Conservation (phyloP, 2,329 filamentous ascomycete species). For the Monosporascus sp. region DNA sequence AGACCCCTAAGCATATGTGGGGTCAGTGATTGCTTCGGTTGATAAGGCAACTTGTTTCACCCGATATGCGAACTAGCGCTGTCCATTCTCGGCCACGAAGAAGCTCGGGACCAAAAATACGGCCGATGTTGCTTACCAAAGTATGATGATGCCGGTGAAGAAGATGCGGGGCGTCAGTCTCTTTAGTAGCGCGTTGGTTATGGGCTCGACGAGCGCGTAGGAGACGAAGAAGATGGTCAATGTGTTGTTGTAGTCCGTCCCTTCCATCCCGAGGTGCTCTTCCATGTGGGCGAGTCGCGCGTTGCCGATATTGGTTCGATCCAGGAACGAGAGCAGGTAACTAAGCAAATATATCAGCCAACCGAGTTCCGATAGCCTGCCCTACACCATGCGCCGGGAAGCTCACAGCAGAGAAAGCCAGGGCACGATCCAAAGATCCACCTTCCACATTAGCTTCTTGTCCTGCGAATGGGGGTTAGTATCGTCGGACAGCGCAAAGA, state of each 20-base stretch:
- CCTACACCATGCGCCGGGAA: not conserved
- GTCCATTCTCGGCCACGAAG: no score
- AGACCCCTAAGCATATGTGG: not conserved
- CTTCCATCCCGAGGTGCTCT: not conserved
- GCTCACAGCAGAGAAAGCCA: not conserved
- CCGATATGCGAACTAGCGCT: no score
- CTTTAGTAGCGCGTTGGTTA: slow-evolving; percentile 80
- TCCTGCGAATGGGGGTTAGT: not conserved
- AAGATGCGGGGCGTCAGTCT: slow-evolving; percentile 70
- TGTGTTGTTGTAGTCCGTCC: slow-evolving; percentile 57
- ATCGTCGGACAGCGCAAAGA: not conserved
- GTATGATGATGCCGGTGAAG: slow-evolving; percentile 67
- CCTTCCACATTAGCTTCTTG: not conserved
- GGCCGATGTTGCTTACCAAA: not conserved
- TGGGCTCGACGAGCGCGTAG: slow-evolving; percentile 71
- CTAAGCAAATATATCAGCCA: not conserved
- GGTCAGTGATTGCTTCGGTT: not conserved
- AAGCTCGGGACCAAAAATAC: no score
- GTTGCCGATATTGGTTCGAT: not conserved
- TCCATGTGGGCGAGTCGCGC: not conserved
- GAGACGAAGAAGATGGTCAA: slow-evolving; percentile 84
- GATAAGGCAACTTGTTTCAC: no score
- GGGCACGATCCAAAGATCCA: not conserved
- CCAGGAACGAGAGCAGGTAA: not conserved
- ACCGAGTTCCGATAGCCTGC: no score